Percentiles rank a stretch among this genome's conserved stretches.
These are phyloP conservation scores for Talaromyces marneffei DNA, from an alignment of 2,329 filamentous ascomycete genomes.

Conservation along the genomic window DNA sequence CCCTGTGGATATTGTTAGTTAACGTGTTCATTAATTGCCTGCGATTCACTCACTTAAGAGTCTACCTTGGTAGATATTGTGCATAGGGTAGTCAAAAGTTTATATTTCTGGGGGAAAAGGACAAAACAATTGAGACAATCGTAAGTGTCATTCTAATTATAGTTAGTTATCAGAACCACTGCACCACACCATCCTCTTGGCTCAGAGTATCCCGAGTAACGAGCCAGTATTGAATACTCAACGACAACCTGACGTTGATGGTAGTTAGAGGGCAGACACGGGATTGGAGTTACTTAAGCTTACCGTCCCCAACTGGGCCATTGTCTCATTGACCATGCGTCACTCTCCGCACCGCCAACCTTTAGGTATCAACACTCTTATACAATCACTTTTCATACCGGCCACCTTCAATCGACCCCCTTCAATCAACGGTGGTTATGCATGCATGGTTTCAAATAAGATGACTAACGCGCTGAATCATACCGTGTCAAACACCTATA, in stretches of 20 bases:
- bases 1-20: not conserved
- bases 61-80: no score
- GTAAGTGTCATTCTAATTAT: not conserved
- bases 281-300: no score
- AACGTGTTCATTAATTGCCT: not conserved
- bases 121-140: not conserved
- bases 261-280: not conserved
- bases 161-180: not conserved
- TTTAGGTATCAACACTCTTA: not conserved
- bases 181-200: not conserved
- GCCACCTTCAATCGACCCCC: not conserved
- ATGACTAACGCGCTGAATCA: not conserved
- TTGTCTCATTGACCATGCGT: not conserved
- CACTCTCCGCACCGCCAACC: not conserved
- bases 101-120: not conserved
- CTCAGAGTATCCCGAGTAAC: not conserved
- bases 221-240: not conserved
- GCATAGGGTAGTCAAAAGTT: not conserved
- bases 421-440: not conserved
- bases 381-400: not conserved
- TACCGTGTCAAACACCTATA: not conserved
- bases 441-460: not conserved
- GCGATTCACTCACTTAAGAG: not conserved
- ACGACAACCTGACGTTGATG: not conserved
- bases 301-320: slow-evolving; percentile 7